Conservation (phyloP, 2,329 filamentous ascomycete genomes). For the Didymella arachidicola region DNA sequence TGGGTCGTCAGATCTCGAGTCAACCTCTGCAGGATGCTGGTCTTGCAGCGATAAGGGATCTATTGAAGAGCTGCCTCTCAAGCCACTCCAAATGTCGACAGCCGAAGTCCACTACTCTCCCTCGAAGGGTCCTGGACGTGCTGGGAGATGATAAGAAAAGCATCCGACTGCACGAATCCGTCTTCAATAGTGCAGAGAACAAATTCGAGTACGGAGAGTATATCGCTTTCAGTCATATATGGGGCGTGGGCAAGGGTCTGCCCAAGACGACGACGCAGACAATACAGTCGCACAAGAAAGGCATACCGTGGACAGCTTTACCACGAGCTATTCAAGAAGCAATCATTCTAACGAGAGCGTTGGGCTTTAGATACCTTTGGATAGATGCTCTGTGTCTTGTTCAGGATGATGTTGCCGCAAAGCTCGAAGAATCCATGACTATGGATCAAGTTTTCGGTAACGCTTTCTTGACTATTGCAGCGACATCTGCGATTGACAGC, state of each 20-base stretch:
- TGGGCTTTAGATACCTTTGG: slow-evolving; percentile 50
- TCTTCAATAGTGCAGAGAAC: slow-evolving; percentile 35
- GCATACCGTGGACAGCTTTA: slow-evolving; percentile 39
- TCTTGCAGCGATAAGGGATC: slow-evolving; percentile 32
- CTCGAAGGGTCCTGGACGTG: slow-evolving; percentile 44
- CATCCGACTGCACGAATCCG: slow-evolving; percentile 40
- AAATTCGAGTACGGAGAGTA: slow-evolving; percentile 46
- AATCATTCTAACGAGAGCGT: slow-evolving; percentile 42
- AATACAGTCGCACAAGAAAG: slow-evolving; percentile 38
- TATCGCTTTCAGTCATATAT: slow-evolving; percentile 45
- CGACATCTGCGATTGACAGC: slow-evolving; percentile 43
- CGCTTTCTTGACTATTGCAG: slow-evolving; percentile 46
- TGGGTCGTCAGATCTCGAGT: slow-evolving; percentile 41
- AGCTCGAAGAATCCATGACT: slow-evolving; percentile 36
- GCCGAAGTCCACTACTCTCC: slow-evolving; percentile 33
- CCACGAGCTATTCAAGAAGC: slow-evolving; percentile 49
- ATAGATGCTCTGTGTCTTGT: slow-evolving; percentile 47
- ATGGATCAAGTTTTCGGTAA: slow-evolving; percentile 45
- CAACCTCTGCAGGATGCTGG: slow-evolving; percentile 42
- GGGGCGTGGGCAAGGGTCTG: slow-evolving; percentile 39
- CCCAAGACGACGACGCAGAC: slow-evolving; percentile 42
- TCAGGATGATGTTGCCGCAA: slow-evolving; percentile 42
- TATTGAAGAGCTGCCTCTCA: slow-evolving; percentile 44
- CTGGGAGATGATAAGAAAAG: slow-evolving; percentile 40
- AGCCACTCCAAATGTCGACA: slow-evolving; percentile 43